Evolutionary conservation across 176 grass and related monocot genomes (phyloP), one percentile per base, ranked within the genome.

Genomic region (Paspalum vaginatum): DNA sequence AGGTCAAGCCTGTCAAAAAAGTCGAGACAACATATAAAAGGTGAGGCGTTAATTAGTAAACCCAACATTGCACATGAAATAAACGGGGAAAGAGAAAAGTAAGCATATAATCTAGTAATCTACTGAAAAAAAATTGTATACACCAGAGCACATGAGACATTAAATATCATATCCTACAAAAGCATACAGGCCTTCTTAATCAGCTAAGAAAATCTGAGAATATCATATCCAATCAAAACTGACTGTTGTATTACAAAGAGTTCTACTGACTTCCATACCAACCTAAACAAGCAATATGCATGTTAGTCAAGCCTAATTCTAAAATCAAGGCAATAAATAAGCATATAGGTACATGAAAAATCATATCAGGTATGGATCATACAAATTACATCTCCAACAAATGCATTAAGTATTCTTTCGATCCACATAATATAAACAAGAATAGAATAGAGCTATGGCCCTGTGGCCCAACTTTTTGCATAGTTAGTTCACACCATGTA

Each of bases 1-100:
- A 94, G 84, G 75, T 89, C 87, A 91, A 84, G 86, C 92, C 92
- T 94, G 92, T 68, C 84, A 89, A 89, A 91, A 90, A 22, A 87
- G 50, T 86, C 52, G 37, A 78, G 83, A 84, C 42, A 67, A 82
- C 50, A 76, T 66, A 60, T 57, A 85, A 77, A 56, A 68, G 38
- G 49, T 79, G 15, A 79, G 77, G 20, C 25, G n/a, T 8, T 63
- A 79, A 74, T 64, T 51, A 88, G 65, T 58, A 74, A 86, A 74
- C 16, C 18, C 38, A 75, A 17, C 7, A 59, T 63, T 44, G 54
- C 15, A 64, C 48, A 71, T 11, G 49, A 58, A 46, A 69, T 6
- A 37, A 59, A 6, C 7, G 48, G 62, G 9, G 51, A 81, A 49
- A 50, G 17, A 11, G 46, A 5, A 57, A 13, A 57, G 21, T 42